phyloP scores from a whole-genome alignment of 2,329 filamentous ascomycete species.

The Cucurbitaria berberidis region DNA sequence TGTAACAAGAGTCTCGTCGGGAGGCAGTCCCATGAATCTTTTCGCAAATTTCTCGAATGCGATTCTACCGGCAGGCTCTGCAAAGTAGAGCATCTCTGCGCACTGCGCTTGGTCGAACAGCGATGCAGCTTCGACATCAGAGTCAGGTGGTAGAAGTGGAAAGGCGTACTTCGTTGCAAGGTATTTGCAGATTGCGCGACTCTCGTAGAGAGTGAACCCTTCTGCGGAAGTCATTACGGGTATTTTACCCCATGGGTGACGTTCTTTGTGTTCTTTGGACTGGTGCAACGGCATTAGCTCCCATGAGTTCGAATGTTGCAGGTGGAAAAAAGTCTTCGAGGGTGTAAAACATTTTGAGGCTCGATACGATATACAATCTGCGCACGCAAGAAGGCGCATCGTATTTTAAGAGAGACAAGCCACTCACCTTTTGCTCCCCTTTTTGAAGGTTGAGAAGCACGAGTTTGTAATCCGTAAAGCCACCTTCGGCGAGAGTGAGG shows the following conservation, averaged over 20 bases:
- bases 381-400: neutral
- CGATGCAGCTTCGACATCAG: slow-evolving; percentile 51
- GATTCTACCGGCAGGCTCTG: slow-evolving; percentile 53
- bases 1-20: slow-evolving; percentile 51
- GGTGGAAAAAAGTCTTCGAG: neutral
- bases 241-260: slow-evolving; percentile 28
- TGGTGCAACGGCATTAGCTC: slow-evolving; percentile 11
- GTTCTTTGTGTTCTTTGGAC: slow-evolving; percentile 24
- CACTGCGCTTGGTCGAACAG: slow-evolving; percentile 55
- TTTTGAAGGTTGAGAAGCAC: slow-evolving; percentile 18
- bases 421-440: slow-evolving; percentile 9
- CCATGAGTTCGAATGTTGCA: neutral
- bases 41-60: slow-evolving; percentile 57
- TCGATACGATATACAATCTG: neutral
- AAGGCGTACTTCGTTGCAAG: slow-evolving; percentile 56
- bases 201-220: slow-evolving; percentile 54
- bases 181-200: slow-evolving; percentile 56
- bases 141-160: slow-evolving; percentile 50
- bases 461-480: slow-evolving; percentile 27
- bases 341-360: neutral
- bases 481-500: slow-evolving; percentile 30
- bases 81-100: slow-evolving; percentile 52
- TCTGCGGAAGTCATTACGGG: slow-evolving; percentile 42
- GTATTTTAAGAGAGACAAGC: neutral
- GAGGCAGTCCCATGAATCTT: slow-evolving; percentile 51